These are phyloP conservation scores for Parathielavia hyrcaniae DNA, from an alignment of 495 filamentous ascomycete genomes.

Conservation along the genomic window DNA sequence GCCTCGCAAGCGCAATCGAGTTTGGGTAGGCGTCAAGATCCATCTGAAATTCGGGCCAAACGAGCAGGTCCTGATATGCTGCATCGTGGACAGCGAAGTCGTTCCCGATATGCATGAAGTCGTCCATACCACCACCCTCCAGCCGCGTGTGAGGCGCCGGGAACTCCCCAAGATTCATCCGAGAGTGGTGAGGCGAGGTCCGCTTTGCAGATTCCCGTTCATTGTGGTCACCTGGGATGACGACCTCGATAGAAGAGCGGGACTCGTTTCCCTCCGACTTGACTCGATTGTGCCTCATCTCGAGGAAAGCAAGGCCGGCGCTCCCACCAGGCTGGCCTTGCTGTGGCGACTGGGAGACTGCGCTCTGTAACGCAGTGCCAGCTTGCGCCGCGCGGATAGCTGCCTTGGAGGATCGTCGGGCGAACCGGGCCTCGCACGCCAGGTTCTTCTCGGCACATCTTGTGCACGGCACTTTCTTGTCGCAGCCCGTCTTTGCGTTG, in stretches of 20 bases:
- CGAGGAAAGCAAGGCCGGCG: conserved; percentile 35
- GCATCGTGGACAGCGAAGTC: conserved; percentile 28
- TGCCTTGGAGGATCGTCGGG: conserved; percentile 50
- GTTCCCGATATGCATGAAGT: conserved; percentile 30
- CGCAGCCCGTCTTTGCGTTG: conserved; percentile 60
- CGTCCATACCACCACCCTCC: conserved; percentile 29
- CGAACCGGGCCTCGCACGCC: conserved; percentile 49
- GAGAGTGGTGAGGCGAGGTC: conserved; percentile 31
- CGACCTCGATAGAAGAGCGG: conserved; percentile 27
- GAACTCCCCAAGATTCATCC: conserved; percentile 30
- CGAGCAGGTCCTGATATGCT: conserved; percentile 34
- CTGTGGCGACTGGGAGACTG: conserved; percentile 19
- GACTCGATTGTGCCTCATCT: conserved; percentile 31
- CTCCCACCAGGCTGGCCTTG: conserved; percentile 25
- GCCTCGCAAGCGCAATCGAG: conserved; percentile 23
- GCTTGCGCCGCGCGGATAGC: conserved; percentile 38
- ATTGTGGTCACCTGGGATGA: conserved; percentile 26
- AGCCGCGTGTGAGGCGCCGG: conserved; percentile 33
- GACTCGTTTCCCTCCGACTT: conserved; percentile 23
- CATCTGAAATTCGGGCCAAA: conserved; percentile 32
- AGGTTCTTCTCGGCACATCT: conserved; percentile 54
- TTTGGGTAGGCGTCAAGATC: conserved; percentile 34
- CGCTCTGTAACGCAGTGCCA: conserved; percentile 21
- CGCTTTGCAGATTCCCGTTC: conserved; percentile 25
- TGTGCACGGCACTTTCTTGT: conserved; percentile 57